phyloP scores from a whole-genome alignment of 352 stramenopile species.

The Saprolegnia parasitica region DNA sequence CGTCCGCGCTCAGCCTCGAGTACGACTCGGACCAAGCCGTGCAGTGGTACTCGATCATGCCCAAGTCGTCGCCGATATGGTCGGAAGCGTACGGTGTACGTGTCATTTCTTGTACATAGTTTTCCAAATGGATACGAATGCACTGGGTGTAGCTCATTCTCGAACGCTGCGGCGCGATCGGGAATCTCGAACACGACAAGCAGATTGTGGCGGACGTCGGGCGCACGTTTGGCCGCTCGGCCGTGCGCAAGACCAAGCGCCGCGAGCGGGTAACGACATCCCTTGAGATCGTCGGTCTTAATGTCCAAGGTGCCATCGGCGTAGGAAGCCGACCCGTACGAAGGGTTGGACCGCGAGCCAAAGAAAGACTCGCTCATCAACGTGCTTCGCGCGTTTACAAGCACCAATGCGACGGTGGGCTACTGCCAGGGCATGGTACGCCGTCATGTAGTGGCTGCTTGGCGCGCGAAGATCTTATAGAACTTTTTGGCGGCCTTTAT shows the following conservation, averaged over 20 bases:
- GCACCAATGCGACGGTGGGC: conserved; percentile 59
- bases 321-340: background rate
- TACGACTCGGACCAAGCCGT: conserved; percentile 24
- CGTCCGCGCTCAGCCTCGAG: conserved; percentile 35
- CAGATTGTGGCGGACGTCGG: conserved; percentile 67
- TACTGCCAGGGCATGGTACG: conserved; percentile 69
- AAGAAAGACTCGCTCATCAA: conserved; percentile 46
- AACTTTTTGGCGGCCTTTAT: conserved; percentile 57
- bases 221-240: conserved; percentile 61
- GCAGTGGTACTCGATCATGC: conserved; percentile 28
- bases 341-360: conserved; percentile 31
- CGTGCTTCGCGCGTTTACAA: conserved; percentile 57
- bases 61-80: conserved; percentile 31
- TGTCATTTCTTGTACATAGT: no score
- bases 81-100: conserved; percentile 38
- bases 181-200: conserved; percentile 46
- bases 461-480: background rate
- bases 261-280: background rate
- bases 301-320: background rate
- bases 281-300: background rate
- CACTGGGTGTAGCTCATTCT: conserved; percentile 35
- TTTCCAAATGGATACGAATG: no score
- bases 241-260: conserved; percentile 37
- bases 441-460: background rate
- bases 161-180: conserved; percentile 36